Evolutionary conservation across 345 rosid species (phyloP).

Genomic region (Gossypium longicalyx): DNA sequence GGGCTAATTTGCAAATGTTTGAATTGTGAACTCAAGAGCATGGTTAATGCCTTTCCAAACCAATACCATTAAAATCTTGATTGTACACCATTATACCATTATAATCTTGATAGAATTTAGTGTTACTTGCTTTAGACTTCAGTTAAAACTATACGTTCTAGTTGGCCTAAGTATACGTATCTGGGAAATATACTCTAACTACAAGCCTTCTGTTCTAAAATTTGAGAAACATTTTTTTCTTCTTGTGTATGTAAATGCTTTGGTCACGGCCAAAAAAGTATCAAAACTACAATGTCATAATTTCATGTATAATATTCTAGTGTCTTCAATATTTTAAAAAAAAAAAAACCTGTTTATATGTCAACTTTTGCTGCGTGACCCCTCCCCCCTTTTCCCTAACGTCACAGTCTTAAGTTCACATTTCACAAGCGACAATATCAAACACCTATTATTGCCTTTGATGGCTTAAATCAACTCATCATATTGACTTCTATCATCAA

Average conservation of each 20-base stretch:
- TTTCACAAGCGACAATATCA: neutral
- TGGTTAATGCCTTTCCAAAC: too few relatives aligned
- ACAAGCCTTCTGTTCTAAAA: neutral
- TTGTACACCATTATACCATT: neutral
- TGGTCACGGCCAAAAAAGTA: neutral
- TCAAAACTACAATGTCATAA: neutral
- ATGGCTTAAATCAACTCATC: slow-evolving; percentile 21
- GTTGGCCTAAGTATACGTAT: neutral
- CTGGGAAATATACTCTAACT: neutral
- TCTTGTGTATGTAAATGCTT: neutral
- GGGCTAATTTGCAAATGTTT: neutral
- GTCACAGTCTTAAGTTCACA: slow-evolving; percentile 7
- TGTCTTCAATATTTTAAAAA: neutral
- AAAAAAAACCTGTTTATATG: slow-evolving; percentile 7
- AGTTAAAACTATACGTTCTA: neutral
- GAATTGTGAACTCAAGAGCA: neutral
- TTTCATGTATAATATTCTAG: neutral
- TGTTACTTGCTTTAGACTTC: too few relatives aligned
- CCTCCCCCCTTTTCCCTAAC: neutral
- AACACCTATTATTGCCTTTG: slow-evolving; percentile 5
- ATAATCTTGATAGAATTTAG: neutral
- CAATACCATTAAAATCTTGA: too few relatives aligned
- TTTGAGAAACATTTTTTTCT: neutral
- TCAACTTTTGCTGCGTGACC: slow-evolving; percentile 39
- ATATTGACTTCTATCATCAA: slow-evolving; percentile 20